Base-by-base conservation (phyloP, 768 basidiomycete species). In the Gyrodon lividus region DNA sequence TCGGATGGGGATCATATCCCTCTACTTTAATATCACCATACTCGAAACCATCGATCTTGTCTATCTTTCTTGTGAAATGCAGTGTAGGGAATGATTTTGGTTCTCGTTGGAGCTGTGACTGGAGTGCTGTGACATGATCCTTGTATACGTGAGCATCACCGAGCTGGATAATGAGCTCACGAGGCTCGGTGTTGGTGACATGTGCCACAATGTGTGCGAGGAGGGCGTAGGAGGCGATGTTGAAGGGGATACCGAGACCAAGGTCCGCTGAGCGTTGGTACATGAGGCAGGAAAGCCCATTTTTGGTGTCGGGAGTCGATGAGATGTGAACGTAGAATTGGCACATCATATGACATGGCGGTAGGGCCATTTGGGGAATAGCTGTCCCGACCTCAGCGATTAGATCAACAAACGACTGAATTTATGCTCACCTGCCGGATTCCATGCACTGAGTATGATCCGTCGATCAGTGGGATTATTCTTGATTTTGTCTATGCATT, bases 251-350 rank as follows among this genome's bases (percentile, higher is more conserved):
- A 2, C 96, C 96, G 34, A 99, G 89, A 1, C 96, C 96, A 7
- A 98, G 81, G 67, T 99, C 96, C 16, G 95, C 95, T 12, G 96
- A 98, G 42, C 97, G 90, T 65, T 98, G 96, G 74, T 87, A 98
- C 93, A 98, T 94, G 40, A 96, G 78, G 69, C 95, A 98, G 8
- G 92, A 95, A 16, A 98, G 85, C 50, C 80, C 81, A 8, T 86
- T 87, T 57, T 82, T 85, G 16, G 76, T 61, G 13, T 70, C 59
- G 1, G 76, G 57, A 0, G 56, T 56, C 4, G 83, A 71, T 0
- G 96, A 89, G 31, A 96, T 84, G 64, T 92, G 88, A 31, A 99
- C 96, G 74, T 92, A 98, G 78, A 99, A 99, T 67, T 99, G 97
- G 72, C 94, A 98, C 71, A 98, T 87, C 84, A 98, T 88, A 72